Conservation (phyloP, 495 filamentous ascomycete genomes). For the Pyronema omphalodes region DNA sequence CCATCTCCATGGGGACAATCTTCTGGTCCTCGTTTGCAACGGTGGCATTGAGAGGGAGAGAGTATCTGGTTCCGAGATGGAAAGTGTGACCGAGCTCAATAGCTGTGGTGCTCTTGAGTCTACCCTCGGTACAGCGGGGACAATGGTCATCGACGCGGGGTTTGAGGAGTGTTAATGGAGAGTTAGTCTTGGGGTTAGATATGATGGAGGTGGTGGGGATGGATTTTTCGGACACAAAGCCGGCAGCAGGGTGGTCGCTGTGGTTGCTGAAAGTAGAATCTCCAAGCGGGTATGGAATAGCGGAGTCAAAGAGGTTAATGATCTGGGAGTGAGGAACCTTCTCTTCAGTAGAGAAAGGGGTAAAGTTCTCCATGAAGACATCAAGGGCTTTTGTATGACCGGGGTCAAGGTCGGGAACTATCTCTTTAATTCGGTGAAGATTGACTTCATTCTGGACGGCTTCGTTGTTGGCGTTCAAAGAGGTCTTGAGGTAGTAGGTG, state of each 20-base stretch:
- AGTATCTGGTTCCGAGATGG: conserved; percentile 79
- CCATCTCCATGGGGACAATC: conserved; percentile 60
- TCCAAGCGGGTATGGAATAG: conserved; percentile 25
- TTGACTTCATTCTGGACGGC: conserved; percentile 38
- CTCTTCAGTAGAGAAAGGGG: conserved; percentile 12
- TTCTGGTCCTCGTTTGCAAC: conserved; percentile 25
- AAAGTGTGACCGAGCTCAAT: conserved; percentile 93
- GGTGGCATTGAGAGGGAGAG: conserved; percentile 45
- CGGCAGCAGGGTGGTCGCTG: conserved; percentile 15
- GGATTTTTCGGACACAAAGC: conserved; percentile 20
- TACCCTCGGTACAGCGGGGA: conserved; percentile 44
- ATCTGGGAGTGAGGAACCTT: conserved; percentile 24
- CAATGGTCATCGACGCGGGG: conserved; percentile 54
- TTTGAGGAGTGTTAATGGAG: conserved; percentile 39
- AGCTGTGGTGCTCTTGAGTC: conserved; percentile 46
- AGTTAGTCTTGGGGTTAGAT: conserved; percentile 5
- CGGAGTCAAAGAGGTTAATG: conserved; percentile 36
- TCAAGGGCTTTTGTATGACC: conserved; percentile 42
- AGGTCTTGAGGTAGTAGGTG: conserved; percentile 11
- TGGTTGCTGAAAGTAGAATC: conserved; percentile 20
- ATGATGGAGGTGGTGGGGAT: conserved; percentile 22
- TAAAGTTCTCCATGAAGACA: conserved; percentile 36
- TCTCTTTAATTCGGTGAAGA: conserved; percentile 46
- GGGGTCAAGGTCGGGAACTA: conserved; percentile 57
- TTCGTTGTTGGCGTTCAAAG: neutral